Conservation (phyloP, 306 rosid species). For the Echinosophora koreensis region DNA sequence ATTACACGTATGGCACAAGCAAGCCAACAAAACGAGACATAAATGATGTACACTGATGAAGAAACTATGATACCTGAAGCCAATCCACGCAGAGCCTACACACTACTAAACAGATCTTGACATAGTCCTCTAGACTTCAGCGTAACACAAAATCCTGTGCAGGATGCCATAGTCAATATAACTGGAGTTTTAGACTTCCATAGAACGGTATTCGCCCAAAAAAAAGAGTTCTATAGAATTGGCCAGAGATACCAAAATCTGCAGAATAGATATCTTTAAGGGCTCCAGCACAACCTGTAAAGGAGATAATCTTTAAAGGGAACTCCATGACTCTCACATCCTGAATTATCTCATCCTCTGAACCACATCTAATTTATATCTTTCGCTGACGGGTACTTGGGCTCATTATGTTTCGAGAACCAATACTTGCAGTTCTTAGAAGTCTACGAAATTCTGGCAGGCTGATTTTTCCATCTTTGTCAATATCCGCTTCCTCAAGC, state of each 20-base stretch:
- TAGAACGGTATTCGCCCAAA: slow-evolving; percentile 9
- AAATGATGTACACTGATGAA: slow-evolving; percentile 58
- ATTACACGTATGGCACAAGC: slow-evolving; percentile 60
- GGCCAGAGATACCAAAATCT: slow-evolving; percentile 40
- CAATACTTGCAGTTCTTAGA: slow-evolving; percentile 91
- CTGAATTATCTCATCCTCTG: slow-evolving; percentile 43
- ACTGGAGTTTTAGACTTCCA: slow-evolving; percentile 51
- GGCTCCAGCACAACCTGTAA: slow-evolving; percentile 45
- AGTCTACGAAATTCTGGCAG: slow-evolving; percentile 88
- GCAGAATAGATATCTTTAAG: slow-evolving; percentile 34
- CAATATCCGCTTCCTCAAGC: slow-evolving; percentile 97
- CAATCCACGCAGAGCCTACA: slow-evolving; percentile 53
- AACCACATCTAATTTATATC: slow-evolving; percentile 55
- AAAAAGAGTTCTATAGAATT: slow-evolving; percentile 40
- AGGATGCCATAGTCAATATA: slow-evolving; percentile 43
- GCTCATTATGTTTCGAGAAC: slow-evolving; percentile 64
- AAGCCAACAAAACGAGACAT: slow-evolving; percentile 56
- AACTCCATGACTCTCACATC: slow-evolving; percentile 50
- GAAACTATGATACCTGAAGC: slow-evolving; percentile 53
- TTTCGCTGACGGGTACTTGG: slow-evolving; percentile 52
- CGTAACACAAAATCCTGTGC: slow-evolving; percentile 44
- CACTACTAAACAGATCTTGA: slow-evolving; percentile 47
- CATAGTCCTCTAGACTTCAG: slow-evolving; percentile 28
- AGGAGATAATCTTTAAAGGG: slow-evolving; percentile 35
- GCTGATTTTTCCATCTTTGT: slow-evolving; percentile 96